phyloP scores from a whole-genome alignment of 2,329 filamentous ascomycete species.

The Chrysoporthe austroafricana region DNA sequence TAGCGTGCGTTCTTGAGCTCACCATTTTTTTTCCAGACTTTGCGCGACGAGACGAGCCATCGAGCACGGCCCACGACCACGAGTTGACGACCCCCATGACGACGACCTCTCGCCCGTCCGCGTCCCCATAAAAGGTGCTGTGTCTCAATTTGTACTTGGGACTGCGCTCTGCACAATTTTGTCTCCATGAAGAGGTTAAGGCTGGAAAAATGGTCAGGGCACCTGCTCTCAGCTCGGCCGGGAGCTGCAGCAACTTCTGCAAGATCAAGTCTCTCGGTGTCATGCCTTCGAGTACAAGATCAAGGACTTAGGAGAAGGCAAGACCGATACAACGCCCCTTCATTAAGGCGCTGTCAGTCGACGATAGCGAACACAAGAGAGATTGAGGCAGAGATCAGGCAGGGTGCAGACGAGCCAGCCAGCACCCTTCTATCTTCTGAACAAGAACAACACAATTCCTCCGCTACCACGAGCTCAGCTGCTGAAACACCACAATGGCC shows the following conservation, averaged over 20 bases:
- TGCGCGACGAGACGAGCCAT: slow-evolving; percentile 26
- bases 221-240: slow-evolving; percentile 57
- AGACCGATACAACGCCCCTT: slow-evolving; percentile 30
- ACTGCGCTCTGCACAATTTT: slow-evolving; percentile 21
- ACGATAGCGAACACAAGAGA: slow-evolving; percentile 30
- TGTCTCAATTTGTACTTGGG: slow-evolving; percentile 24
- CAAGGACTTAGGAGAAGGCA: slow-evolving; percentile 14
- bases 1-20: slow-evolving; percentile 26
- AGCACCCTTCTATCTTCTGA: slow-evolving; percentile 17
- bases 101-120: slow-evolving; percentile 22
- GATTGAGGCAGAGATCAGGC: slow-evolving; percentile 25
- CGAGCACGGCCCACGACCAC: slow-evolving; percentile 18
- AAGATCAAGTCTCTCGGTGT: slow-evolving; percentile 33
- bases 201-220: slow-evolving; percentile 62
- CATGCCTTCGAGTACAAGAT: slow-evolving; percentile 23
- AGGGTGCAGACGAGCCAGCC: slow-evolving; percentile 15
- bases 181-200: slow-evolving; percentile 64
- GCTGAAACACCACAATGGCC: slow-evolving; percentile 32
- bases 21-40: slow-evolving; percentile 29
- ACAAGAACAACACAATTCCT: slow-evolving; percentile 10
- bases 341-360: slow-evolving; percentile 38
- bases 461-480: slow-evolving; percentile 37
- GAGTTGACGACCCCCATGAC: slow-evolving; percentile 25
- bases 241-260: slow-evolving; percentile 35
- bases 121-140: slow-evolving; percentile 24